Evolutionary conservation across 257 asterid genomes (phyloP).

Genomic region (Haberlea rhodopensis): DNA sequence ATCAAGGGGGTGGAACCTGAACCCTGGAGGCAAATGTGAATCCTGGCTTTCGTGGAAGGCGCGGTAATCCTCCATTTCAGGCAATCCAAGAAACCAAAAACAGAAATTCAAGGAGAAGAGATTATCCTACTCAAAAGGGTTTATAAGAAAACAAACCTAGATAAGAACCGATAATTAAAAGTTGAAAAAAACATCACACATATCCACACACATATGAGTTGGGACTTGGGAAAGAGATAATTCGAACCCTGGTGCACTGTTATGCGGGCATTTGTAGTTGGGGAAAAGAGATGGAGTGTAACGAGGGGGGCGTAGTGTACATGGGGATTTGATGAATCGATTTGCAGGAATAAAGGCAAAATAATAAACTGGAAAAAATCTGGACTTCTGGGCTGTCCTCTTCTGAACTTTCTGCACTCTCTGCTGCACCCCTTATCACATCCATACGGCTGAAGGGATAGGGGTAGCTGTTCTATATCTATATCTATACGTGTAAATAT

Average conservation of each 20-base stretch:
- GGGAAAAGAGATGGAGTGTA: conserved; percentile 23
- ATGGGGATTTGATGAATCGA: conserved; percentile 50
- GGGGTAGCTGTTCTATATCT: too few species aligned
- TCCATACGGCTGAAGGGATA: conserved; percentile 40
- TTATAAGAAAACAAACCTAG: not conserved
- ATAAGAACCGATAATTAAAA: not conserved
- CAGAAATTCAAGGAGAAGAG: not conserved
- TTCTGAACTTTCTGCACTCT: conserved; percentile 41
- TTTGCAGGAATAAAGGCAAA: conserved; percentile 33
- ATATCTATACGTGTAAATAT: conserved; percentile 27
- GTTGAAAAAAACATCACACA: not conserved
- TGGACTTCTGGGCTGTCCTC: conserved; percentile 33
- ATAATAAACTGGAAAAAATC: conserved; percentile 32
- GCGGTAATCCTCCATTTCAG: conserved; percentile 42
- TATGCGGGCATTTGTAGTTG: not conserved
- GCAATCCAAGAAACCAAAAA: not conserved
- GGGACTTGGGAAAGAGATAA: not conserved
- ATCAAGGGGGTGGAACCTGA: conserved; percentile 85
- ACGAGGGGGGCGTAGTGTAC: conserved; percentile 25
- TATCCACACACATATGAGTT: not conserved
- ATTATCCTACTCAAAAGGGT: not conserved
- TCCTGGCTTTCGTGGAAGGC: conserved; percentile 40
- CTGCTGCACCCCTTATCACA: conserved; percentile 39
- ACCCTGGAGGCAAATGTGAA: conserved; percentile 69
- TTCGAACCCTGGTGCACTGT: not conserved